Evolutionary conservation across 2,329 filamentous ascomycete species (phyloP).

Genomic region (Fusarium irregulare): DNA sequence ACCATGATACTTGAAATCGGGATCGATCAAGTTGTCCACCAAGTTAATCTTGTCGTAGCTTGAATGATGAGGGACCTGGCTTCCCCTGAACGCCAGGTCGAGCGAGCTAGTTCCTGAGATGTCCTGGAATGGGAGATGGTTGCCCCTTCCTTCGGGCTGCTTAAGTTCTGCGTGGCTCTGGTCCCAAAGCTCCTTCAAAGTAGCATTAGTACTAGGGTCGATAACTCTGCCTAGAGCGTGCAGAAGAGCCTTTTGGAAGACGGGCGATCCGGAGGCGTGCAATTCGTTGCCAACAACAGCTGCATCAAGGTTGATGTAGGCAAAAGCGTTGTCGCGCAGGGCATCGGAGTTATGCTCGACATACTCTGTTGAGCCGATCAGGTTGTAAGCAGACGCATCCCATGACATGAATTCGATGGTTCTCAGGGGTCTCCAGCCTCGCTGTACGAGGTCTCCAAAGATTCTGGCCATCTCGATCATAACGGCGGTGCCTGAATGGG

Average conservation of each 20-base stretch:
- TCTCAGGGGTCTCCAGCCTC: constrained; percentile 91
- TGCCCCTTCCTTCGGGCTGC: constrained; percentile 78
- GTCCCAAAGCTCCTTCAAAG: constrained; percentile 83
- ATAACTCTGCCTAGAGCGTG: constrained; percentile 79
- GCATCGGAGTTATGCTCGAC: constrained; percentile 85
- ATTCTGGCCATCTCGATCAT: constrained; percentile 90
- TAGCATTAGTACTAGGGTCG: constrained; percentile 78
- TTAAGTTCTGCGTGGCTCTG: constrained; percentile 69
- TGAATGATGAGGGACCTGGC: constrained; percentile 77
- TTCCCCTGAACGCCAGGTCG: constrained; percentile 81
- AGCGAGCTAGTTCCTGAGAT: constrained; percentile 90
- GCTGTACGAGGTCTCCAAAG: constrained; percentile 79
- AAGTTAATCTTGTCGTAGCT: constrained; percentile 92
- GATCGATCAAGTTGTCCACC: constrained; percentile 84
- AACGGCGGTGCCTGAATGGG: constrained; percentile 88
- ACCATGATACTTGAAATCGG: constrained; percentile 83
- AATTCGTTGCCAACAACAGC: constrained; percentile 82
- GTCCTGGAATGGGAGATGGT: constrained; percentile 91
- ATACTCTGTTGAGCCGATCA: constrained; percentile 93
- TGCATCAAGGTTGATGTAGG: constrained; percentile 91
- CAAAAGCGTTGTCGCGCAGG: constrained; percentile 79
- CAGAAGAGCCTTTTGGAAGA: constrained; percentile 78
- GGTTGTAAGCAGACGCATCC: constrained; percentile 94
- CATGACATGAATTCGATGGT: constrained; percentile 97
- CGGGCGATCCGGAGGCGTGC: constrained; percentile 81